phyloP scores from a whole-genome alignment of 768 basidiomycete species.

The Pisolithus tinctorius region DNA sequence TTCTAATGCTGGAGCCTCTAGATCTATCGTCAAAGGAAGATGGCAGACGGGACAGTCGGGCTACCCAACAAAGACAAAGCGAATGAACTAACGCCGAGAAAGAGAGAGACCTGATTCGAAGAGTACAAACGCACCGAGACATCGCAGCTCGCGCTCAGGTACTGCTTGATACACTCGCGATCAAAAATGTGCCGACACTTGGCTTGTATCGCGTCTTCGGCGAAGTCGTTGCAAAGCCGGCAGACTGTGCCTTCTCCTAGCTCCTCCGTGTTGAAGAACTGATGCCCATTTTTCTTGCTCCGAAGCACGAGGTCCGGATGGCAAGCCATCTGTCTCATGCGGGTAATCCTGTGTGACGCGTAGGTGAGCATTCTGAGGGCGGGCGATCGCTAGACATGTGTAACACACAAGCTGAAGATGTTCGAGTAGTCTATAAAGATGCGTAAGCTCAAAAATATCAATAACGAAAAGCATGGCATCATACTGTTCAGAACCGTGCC shows the following conservation, averaged over 20 bases:
- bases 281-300: conserved; percentile 68
- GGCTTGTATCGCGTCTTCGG: conserved; percentile 94
- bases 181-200: conserved; percentile 94
- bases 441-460: conserved; percentile 4
- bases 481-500: conserved; percentile 90
- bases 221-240: conserved; percentile 92
- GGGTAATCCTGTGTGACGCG: conserved; percentile 58
- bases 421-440: conserved; percentile 72
- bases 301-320: conserved; percentile 91
- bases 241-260: conserved; percentile 78
- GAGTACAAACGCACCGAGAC: conserved; percentile 38
- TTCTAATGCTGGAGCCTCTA: conserved; percentile 92
- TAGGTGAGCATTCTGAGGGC: background rate
- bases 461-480: conserved; percentile 21
- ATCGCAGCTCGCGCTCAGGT: conserved; percentile 71
- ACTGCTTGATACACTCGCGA: conserved; percentile 92
- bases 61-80: conserved; percentile 29
- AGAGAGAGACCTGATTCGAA: background rate
- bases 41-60: conserved; percentile 96
- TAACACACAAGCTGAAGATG: conserved; percentile 68
- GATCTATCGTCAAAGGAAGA: conserved; percentile 84
- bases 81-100: background rate
- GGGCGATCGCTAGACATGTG: background rate
- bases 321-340: conserved; percentile 94
- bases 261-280: conserved; percentile 50